These are phyloP conservation scores for Saposhnikovia divaricata DNA, from an alignment of 129 eudicot species.

Conservation along the genomic window DNA sequence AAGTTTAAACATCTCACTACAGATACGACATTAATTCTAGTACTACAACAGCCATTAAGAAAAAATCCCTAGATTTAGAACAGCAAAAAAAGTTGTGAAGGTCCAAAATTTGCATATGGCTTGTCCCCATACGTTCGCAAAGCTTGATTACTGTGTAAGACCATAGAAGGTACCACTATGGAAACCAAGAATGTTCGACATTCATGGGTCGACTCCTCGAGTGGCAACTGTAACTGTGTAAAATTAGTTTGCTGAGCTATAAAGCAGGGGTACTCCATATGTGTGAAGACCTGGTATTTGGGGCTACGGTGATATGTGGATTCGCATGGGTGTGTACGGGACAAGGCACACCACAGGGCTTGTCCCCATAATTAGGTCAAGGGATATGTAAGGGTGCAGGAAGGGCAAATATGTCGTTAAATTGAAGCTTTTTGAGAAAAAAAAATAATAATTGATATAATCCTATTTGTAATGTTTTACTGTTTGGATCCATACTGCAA, in stretches of 20 bases:
- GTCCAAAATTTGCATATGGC: background rate
- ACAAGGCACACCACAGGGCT: background rate
- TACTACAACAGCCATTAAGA: background rate
- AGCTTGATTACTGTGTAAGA: background rate
- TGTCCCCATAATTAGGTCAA: background rate
- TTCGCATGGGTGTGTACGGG: background rate
- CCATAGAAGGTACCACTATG: background rate
- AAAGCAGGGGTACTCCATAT: background rate
- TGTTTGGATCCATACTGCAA: background rate
- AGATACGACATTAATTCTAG: background rate
- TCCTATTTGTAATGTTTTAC: background rate
- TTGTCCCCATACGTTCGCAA: background rate
- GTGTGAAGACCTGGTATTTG: background rate
- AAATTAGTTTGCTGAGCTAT: background rate
- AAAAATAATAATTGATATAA: background rate
- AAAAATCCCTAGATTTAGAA: background rate
- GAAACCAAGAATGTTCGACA: background rate
- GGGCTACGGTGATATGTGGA: background rate
- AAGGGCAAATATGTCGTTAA: background rate
- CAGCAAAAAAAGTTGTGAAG: background rate
- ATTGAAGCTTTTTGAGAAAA: background rate
- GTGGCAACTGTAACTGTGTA: background rate
- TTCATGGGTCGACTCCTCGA: background rate
- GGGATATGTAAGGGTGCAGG: background rate
- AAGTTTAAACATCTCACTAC: background rate